These are phyloP conservation scores for Bryoglossum gracile DNA, from an alignment of 495 filamentous ascomycete genomes.

Conservation along the genomic window DNA sequence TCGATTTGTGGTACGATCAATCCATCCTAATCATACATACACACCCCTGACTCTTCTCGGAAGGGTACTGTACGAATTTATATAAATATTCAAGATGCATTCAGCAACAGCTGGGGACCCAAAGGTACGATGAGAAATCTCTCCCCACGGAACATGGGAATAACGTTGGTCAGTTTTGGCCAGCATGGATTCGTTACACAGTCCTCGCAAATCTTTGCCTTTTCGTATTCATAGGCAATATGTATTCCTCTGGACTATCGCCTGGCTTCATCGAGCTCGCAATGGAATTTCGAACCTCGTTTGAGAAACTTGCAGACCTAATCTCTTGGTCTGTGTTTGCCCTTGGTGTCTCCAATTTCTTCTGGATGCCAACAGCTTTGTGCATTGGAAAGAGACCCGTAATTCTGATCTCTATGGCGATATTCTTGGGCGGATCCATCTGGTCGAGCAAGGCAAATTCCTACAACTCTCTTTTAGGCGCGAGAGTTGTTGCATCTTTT, in stretches of 20 bases:
- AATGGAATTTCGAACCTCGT: conserved; percentile 25
- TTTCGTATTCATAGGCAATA: conserved; percentile 35
- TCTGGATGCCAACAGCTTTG: conserved; percentile 56
- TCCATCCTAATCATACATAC: no score
- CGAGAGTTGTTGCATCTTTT: conserved; percentile 36
- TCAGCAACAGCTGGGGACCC: conserved; percentile 4
- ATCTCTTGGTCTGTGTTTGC: conserved; percentile 32
- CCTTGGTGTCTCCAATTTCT: conserved; percentile 33
- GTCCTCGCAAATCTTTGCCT: conserved; percentile 32
- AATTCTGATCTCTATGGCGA: conserved; percentile 48
- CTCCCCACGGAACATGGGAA: background rate
- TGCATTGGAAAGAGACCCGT: conserved; percentile 59
- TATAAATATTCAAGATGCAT: no score
- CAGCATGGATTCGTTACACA: conserved; percentile 27
- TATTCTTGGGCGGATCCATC: conserved; percentile 50
- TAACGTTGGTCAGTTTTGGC: conserved; percentile 12
- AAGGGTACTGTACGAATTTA: no score
- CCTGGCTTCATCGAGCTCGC: conserved; percentile 33
- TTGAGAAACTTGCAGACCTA: conserved; percentile 25
- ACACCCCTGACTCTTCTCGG: no score
- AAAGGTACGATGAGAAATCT: background rate
- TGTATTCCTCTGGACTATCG: conserved; percentile 29
- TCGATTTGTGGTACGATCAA: no score
- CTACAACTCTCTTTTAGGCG: conserved; percentile 46
- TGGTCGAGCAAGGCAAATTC: conserved; percentile 50